A percentile compares a stretch with the other conserved stretches of the same genome.
Conservation (phyloP, 257 asterid genomes). For the Capsicum pubescens region DNA sequence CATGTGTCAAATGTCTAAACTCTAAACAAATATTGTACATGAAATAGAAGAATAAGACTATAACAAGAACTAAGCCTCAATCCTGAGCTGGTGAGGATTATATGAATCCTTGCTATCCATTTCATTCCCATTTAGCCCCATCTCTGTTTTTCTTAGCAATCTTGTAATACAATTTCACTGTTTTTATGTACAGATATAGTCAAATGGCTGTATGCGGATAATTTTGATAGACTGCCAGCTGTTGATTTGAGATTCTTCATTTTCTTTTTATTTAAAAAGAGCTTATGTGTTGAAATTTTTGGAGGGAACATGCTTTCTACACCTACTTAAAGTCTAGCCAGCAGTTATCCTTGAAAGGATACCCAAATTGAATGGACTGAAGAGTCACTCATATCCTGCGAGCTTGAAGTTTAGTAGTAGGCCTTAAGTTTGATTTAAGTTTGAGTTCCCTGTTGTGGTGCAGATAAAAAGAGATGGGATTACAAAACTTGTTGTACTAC, state of each 20-base stretch:
- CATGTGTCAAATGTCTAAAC: background rate
- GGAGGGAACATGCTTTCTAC: background rate
- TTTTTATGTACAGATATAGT: background rate
- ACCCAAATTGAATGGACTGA: background rate
- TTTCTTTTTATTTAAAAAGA: background rate
- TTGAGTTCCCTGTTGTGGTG: conserved; percentile 25
- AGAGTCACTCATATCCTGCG: background rate
- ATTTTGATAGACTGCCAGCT: background rate
- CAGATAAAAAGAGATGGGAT: conserved; percentile 88
- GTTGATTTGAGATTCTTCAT: background rate
- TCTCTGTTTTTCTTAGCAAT: background rate
- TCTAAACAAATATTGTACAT: background rate
- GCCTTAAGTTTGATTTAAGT: conserved; percentile 6
- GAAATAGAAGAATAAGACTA: background rate
- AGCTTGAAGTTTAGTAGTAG: background rate
- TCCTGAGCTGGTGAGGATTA: background rate
- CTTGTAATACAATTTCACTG: background rate
- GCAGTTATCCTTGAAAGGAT: background rate
- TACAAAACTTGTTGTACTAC: conserved; percentile 86
- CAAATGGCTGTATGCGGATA: background rate
- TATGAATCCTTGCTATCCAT: background rate
- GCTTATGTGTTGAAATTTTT: background rate
- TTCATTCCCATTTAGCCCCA: background rate
- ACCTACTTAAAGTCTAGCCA: background rate
- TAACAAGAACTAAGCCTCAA: background rate